phyloP scores from a whole-genome alignment of 192 early-diverging fungal genomes.

The Rhizophlyctis rosea region DNA sequence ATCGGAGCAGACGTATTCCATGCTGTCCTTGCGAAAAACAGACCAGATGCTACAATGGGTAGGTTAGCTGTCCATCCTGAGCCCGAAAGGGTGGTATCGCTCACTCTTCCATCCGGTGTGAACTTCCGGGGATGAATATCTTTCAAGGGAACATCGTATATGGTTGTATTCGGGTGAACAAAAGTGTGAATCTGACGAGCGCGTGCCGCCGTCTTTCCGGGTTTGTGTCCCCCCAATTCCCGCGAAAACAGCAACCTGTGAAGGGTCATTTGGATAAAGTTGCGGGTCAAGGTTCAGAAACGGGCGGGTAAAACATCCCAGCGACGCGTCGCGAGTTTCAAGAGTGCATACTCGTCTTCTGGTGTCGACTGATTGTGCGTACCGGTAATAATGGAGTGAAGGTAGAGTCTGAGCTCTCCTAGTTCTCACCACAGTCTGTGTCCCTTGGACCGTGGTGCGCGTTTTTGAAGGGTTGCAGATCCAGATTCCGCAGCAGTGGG shows the following conservation, averaged over 20 bases:
- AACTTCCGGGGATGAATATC: constrained; percentile 35
- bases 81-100: neutral
- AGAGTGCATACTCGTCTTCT: neutral
- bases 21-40: constrained; percentile 38
- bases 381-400: neutral
- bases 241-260: no score
- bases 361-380: neutral
- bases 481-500: neutral
- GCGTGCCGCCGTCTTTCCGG: neutral
- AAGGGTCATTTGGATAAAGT: no score
- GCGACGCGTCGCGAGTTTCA: neutral
- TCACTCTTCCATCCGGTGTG: constrained; percentile 51
- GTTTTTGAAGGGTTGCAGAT: neutral
- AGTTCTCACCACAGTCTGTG: neutral
- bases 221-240: neutral
- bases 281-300: no score
- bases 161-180: constrained; percentile 44
- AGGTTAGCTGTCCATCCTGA: neutral
- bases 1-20: constrained; percentile 27
- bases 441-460: neutral
- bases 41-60: constrained; percentile 34
- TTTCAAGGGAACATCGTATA: constrained; percentile 35
- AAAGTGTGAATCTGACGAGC: neutral
- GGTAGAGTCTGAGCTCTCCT: neutral
- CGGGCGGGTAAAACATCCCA: neutral